Evolutionary conservation across 176 grass and related monocot genomes (phyloP).

Genomic region (Canna indica): DNA sequence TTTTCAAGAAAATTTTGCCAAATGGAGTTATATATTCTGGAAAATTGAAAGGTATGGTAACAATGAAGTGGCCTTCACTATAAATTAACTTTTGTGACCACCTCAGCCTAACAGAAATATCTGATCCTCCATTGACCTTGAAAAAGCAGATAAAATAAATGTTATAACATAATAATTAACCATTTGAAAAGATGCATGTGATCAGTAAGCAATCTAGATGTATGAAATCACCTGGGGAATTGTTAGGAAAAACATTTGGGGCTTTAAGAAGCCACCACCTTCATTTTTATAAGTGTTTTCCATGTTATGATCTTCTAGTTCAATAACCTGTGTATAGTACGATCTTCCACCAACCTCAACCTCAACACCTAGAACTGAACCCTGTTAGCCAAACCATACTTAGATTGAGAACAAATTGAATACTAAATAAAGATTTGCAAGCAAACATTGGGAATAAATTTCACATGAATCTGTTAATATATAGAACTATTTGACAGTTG

Average conservation of each 20-base stretch:
- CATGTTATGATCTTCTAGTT: conserved; percentile 41
- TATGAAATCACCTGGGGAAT: conserved; percentile 53
- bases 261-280: conserved; percentile 49
- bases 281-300: conserved; percentile 30
- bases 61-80: conserved; percentile 55
- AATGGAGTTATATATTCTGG: conserved; percentile 76
- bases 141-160: conserved; percentile 8
- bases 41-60: conserved; percentile 68
- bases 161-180: background rate
- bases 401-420: conserved; percentile 45
- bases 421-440: conserved; percentile 5
- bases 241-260: conserved; percentile 60
- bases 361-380: conserved; percentile 99
- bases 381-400: conserved; percentile 96
- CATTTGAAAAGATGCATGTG: conserved; percentile 11
- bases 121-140: conserved; percentile 77
- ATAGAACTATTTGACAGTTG: background rate
- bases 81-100: conserved; percentile 93
- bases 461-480: background rate
- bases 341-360: conserved; percentile 57
- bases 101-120: conserved; percentile 55
- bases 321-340: conserved; percentile 57
- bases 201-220: conserved; percentile 16
- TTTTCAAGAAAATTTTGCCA: conserved; percentile 78
- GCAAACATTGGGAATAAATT: background rate